Conservation (phyloP, 495 filamentous ascomycete genomes). For the Pseudoneurospora amorphoporcata region DNA sequence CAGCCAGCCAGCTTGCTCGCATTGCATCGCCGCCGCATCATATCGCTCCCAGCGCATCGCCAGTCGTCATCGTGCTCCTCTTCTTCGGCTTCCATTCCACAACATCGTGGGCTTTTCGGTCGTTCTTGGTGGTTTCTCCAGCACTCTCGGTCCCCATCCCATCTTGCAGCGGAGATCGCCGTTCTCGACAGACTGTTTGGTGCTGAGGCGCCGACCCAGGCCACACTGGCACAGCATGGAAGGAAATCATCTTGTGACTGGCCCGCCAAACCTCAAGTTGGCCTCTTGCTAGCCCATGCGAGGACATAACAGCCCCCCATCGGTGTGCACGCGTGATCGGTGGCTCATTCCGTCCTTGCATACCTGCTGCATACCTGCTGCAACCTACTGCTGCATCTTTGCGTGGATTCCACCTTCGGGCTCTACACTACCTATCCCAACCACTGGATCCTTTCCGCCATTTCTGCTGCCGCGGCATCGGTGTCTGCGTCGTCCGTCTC, state of each 20-base stretch:
- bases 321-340: conserved; percentile 4
- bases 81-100: not conserved
- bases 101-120: not conserved
- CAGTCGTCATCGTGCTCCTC: conserved; percentile 1
- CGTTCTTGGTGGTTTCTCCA: conserved; percentile 5
- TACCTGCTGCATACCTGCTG: conserved; percentile 1
- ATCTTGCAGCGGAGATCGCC: conserved; percentile 1
- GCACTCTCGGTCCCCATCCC: not conserved
- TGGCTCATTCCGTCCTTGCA: conserved; percentile 4
- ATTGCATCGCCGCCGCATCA: not conserved
- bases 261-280: conserved; percentile 7
- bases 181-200: conserved; percentile 4
- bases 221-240: conserved; percentile 3
- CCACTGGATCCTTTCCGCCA: not conserved
- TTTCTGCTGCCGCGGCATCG: conserved; percentile 13
- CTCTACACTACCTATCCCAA: not conserved
- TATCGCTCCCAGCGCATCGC: conserved; percentile 2
- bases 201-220: conserved; percentile 1
- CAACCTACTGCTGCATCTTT: conserved; percentile 1
- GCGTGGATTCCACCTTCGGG: not conserved
- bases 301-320: not conserved
- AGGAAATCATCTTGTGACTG: conserved; percentile 16
- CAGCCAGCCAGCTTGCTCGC: not conserved
- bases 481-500: not conserved
- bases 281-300: not conserved